Evolutionary conservation across 164 flowering plant species (phyloP).

Genomic region (Dillenia suffruticosa): DNA sequence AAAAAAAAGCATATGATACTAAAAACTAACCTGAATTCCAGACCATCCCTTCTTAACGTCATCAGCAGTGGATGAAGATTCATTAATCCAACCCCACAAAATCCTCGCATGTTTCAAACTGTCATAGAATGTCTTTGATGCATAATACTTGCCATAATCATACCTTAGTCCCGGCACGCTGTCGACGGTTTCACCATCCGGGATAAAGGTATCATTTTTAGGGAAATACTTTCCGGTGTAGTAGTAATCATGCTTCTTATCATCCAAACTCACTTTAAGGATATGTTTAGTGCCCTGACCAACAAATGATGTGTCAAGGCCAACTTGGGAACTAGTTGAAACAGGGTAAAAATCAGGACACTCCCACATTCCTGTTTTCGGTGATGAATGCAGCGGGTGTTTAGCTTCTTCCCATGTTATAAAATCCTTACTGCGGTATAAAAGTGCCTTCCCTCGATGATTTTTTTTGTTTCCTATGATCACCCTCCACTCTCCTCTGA

Average conservation of each 20-base stretch:
- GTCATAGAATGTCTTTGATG: slow-evolving; percentile 57
- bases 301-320: background rate
- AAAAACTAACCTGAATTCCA: slow-evolving; percentile 20
- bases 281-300: slow-evolving; percentile 38
- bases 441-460: background rate
- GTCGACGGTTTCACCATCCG: slow-evolving; percentile 21
- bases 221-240: slow-evolving; percentile 34
- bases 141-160: slow-evolving; percentile 68
- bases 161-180: slow-evolving; percentile 26
- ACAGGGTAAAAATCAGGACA: slow-evolving; percentile 17
- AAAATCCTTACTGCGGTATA: slow-evolving; percentile 8
- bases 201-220: slow-evolving; percentile 20
- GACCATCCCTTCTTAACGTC: slow-evolving; percentile 26
- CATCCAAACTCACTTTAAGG: slow-evolving; percentile 37
- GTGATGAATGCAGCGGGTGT: slow-evolving; percentile 4
- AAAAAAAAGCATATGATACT: too few species aligned
- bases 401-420: background rate
- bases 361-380: slow-evolving; percentile 15
- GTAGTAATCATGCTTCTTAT: slow-evolving; percentile 29
- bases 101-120: slow-evolving; percentile 32
- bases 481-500: slow-evolving; percentile 2
- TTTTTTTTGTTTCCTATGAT: background rate
- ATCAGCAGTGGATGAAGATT: slow-evolving; percentile 4
- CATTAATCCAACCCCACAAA: slow-evolving; percentile 49
- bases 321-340: background rate